Evolutionary conservation across 1,139 yeast genomes (phyloP), one percentile per base, ranked within the genome.

Genomic region (Suhomyces chickasaworum): DNA sequence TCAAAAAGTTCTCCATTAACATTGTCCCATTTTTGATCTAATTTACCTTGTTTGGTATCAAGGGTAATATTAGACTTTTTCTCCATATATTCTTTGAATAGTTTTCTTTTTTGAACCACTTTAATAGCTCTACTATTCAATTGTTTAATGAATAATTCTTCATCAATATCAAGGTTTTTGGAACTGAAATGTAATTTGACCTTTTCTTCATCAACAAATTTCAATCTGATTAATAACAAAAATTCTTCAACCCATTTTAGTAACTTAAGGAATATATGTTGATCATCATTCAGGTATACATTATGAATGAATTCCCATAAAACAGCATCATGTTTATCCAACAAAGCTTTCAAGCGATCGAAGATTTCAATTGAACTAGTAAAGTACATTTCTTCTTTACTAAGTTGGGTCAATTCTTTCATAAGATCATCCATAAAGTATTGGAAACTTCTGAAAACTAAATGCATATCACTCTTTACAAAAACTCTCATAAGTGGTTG

Each of bases 401-500:
- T 71, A 22, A 75, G 63, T 39, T 72, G 74, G 34, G 80, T 73
- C 34, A 73, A 53, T 35, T 82, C 72, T 3, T 59, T 61, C 45
- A 91, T 71, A 57, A 90, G 66, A 56, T 90, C 97, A 53, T 78
- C 78, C 77, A 85, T 78, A 56, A 90, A 91, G 42, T 67, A 69
- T 53, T 89, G 90, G 53, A 87, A 80, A 51, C 87, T 86, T 29
- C 78, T 82, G 50, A 91, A 80, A 10, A 91, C 89, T 35, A 86
- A 65, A 57, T 89, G 89, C 51, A 91, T 77, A 51, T 86, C 83
- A 22, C 96, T 89, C 43, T 81, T 79, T 50, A 85, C 83, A 67
- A 91, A 87, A 1, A 91, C 75, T 37, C 76, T 77, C 52, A 90
- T 87, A 60, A 91, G 69, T 1, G 97, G 97, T 53, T 88, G 89